phyloP scores from a whole-genome alignment of 306 rosid genomes.

The Elaeagnus macrophylla region DNA sequence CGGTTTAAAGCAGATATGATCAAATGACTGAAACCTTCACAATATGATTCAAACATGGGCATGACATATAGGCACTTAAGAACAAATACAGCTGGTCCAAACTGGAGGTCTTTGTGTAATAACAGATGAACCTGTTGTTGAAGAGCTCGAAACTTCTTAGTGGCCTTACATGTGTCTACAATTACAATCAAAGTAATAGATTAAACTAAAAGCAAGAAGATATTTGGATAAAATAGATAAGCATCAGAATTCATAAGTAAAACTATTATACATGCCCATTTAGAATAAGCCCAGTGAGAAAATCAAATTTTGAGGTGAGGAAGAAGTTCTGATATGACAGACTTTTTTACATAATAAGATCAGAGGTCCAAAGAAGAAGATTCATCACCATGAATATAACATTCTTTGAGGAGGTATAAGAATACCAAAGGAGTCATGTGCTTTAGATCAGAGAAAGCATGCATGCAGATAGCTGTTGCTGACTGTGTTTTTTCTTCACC shows the following conservation, averaged over 20 bases:
- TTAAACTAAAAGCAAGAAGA: constrained; percentile 5
- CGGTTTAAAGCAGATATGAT: constrained; percentile 66
- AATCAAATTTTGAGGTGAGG: constrained; percentile 3
- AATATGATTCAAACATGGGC: constrained; percentile 54
- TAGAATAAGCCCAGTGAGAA: neutral
- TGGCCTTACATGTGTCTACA: constrained; percentile 79
- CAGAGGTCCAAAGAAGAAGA: constrained; percentile 5
- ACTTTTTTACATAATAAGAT: too few relatives aligned
- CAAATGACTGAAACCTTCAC: constrained; percentile 85
- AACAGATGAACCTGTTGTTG: constrained; percentile 66
- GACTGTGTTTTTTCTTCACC: constrained; percentile 21
- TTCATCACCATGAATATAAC: constrained; percentile 59
- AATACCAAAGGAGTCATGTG: constrained; percentile 72
- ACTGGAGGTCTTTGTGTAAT: constrained; percentile 70
- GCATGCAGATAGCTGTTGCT: constrained; percentile 39
- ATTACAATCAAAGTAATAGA: constrained; percentile 6
- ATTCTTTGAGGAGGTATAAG: constrained; percentile 70
- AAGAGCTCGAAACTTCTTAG: constrained; percentile 80
- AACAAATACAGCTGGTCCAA: constrained; percentile 78
- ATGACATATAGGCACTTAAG: constrained; percentile 63
- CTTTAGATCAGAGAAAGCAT: constrained; percentile 57
- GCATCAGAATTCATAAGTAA: neutral
- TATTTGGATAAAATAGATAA: neutral
- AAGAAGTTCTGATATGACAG: neutral
- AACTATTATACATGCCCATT: neutral